phyloP scores from a whole-genome alignment of 139 green algal species.

The Micractinium conductrix region DNA sequence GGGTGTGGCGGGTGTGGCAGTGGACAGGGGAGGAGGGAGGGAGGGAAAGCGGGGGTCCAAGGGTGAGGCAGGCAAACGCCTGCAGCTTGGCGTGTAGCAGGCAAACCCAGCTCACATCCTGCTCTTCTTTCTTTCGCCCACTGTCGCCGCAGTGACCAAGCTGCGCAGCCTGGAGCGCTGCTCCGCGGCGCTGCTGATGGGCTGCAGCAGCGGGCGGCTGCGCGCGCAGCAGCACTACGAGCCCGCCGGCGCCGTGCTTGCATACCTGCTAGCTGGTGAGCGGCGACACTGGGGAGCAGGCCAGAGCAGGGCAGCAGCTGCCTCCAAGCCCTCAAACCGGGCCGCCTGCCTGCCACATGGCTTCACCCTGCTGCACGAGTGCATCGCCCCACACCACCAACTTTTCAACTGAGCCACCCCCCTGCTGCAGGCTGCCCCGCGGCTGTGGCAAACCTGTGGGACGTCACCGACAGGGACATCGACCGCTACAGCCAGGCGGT shows the following conservation, averaged over 20 bases:
- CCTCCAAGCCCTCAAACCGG: too few species aligned
- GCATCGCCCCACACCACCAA: too few species aligned
- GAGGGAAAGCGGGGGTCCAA: too few species aligned
- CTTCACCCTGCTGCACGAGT: too few species aligned
- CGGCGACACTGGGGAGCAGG: not conserved
- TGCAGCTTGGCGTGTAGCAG: too few species aligned
- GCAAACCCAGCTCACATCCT: too few species aligned
- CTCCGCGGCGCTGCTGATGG: slow-evolving; percentile 85
- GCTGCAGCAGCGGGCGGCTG: slow-evolving; percentile 90
- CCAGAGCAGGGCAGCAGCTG: too few species aligned
- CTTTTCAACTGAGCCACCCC: too few species aligned
- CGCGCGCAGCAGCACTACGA: slow-evolving; percentile 63
- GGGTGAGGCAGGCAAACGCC: too few species aligned
- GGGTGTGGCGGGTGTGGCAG: too few species aligned
- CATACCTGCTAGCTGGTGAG: slow-evolving; percentile 82
- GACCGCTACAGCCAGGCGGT: slow-evolving; percentile 82
- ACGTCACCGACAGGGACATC: slow-evolving; percentile 97
- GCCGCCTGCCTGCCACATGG: not conserved
- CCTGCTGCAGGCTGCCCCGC: slow-evolving; percentile 75
- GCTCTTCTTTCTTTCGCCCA: too few species aligned
- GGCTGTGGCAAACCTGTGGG: slow-evolving; percentile 92
- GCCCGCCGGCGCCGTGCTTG: slow-evolving; percentile 65
- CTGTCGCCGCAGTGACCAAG: slow-evolving; percentile 43
- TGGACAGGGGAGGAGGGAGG: too few species aligned
- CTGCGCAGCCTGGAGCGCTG: slow-evolving; percentile 72